Base-by-base conservation (phyloP, 164 flowering plant genomes). In the Amborella trichopoda region DNA sequence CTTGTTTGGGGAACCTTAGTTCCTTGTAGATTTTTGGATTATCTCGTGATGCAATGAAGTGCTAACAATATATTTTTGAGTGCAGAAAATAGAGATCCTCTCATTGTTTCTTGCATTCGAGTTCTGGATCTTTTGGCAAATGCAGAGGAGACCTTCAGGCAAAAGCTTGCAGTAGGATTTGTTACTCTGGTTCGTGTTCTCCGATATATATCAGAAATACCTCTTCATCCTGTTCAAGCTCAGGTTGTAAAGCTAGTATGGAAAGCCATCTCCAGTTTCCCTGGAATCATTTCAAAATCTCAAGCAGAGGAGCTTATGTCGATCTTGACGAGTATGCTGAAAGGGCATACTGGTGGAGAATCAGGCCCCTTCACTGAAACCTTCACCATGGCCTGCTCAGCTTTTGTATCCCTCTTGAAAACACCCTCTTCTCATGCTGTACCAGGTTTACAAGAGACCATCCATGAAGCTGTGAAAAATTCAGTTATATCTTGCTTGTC, bases 101-200 rank as follows among this genome's bases (percentile, higher is more conserved):
- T 74, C 36, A 68, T 87, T 50, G 67, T 41, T 67, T 76, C 88
- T 50, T 80, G 88, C 67, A 49, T 91, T 54, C 63, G 54, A 64
- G 80, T 84, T 64, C 84, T 91, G 49, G 71, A 70, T 63, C 71
- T 84, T 46, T 58, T 87, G 46, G 74, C 88, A 48, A 65, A 40
- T 6, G 83, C 82, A 39, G 85, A 77, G 58, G 65, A 72, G 47
- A 66, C 73, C 8, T 84, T 91, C 66, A 65, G 58, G 50, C 77
- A 70, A 49, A 80, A 81, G 56, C 88, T 87, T 57, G 76, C 73
- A 10, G 65, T 91, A 53, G 99, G 96, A 5, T 87, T 87, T 52
- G 43, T 88, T n/a, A 72, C 95, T 40, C 61, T 91, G 49, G 52
- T 91, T 53, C 74, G 82, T 28, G 75, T 77, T 58, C 52, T 87